Evolutionary conservation across 805 yeast genomes (phyloP).

Genomic region (Metschnikowia rubicola): DNA sequence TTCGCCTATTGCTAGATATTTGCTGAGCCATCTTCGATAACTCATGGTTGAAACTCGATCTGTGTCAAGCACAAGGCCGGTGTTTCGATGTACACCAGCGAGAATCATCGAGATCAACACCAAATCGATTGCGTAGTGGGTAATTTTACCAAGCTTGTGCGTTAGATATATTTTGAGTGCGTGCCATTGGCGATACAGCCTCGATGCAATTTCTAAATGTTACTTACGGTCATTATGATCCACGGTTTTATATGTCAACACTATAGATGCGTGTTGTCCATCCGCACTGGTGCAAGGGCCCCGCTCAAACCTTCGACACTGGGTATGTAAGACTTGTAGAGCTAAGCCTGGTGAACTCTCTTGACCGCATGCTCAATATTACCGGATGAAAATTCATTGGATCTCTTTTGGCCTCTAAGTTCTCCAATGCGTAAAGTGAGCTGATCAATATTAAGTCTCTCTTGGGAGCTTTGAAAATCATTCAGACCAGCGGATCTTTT

Average conservation of each 20-base stretch:
- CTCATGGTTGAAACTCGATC: slow-evolving; percentile 45
- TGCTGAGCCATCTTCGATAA: slow-evolving; percentile 46
- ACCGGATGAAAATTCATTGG: slow-evolving; percentile 56
- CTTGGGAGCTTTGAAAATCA: slow-evolving; percentile 22
- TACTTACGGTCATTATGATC: too few relatives aligned
- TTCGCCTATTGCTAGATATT: slow-evolving; percentile 61
- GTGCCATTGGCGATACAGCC: background rate
- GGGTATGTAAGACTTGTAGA: background rate
- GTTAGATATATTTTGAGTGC: slow-evolving; percentile 1
- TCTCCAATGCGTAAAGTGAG: slow-evolving; percentile 43
- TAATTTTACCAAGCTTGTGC: slow-evolving; percentile 53
- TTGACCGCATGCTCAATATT: slow-evolving; percentile 49
- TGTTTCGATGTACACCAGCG: slow-evolving; percentile 81
- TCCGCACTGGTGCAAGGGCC: background rate
- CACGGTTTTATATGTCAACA: too few relatives aligned
- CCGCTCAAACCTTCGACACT: background rate
- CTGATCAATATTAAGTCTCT: slow-evolving; percentile 43
- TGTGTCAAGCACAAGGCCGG: slow-evolving; percentile 65
- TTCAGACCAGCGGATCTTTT: slow-evolving; percentile 16
- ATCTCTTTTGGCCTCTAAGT: slow-evolving; percentile 48
- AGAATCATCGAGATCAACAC: slow-evolving; percentile 74
- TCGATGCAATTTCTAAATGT: too few relatives aligned
- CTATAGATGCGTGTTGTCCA: too few relatives aligned
- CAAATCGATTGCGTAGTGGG: slow-evolving; percentile 76
- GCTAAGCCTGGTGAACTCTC: slow-evolving; percentile 21